Evolutionary conservation across 108 stramenopile genomes (phyloP), one percentile per base, ranked within the genome.

Genomic region (Cylindrotheca fusiformis): DNA sequence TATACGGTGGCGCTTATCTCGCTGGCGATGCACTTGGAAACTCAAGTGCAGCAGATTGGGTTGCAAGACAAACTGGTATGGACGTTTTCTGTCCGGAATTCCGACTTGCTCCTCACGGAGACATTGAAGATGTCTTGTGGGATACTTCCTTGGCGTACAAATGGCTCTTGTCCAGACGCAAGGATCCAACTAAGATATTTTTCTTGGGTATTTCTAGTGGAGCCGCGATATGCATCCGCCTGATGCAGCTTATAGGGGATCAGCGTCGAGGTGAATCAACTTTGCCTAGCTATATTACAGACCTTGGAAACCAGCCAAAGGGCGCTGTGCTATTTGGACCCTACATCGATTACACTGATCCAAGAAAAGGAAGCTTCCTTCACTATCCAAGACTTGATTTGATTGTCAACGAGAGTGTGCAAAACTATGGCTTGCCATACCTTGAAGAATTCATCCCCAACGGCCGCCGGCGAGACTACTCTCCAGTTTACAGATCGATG

Each of bases 1-100:
- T 91, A 3, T 91, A 81, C 45, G 90, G 90, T 41, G 90, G 90
- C 14, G 90, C 90, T 31, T 91, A 77, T 70, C 51, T 91, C 27
- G 78, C 74, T 8, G 90, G 90, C 45, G 85, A 88, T 60, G 67
- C 60, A 24, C 56, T 67, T 33, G 90, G 90, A 26, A 91, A 91
- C 75, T 44, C 77, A 26, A 61, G 75, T 65, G 57, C 55, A 2
- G 79, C 69, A 3, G 65, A 78, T 50, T 52, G 56, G 53, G 63
- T 72, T 29, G 63, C 47, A 5, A 29, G 41, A 2, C 65, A 71
- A 36, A 59, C 57, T 49, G 52, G 70, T 52, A 78, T 80, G 61
- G 86, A 91, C 72, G 80, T 87, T 12, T 91, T 91, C 69, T 63
- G 87, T 23, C 80, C 81, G 1, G 52, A 83, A 21, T 83, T 83